Evolutionary conservation across 2,329 filamentous ascomycete genomes (phyloP), one percentile per base, ranked within the genome.

Genomic region (Calonectria henricotiae): DNA sequence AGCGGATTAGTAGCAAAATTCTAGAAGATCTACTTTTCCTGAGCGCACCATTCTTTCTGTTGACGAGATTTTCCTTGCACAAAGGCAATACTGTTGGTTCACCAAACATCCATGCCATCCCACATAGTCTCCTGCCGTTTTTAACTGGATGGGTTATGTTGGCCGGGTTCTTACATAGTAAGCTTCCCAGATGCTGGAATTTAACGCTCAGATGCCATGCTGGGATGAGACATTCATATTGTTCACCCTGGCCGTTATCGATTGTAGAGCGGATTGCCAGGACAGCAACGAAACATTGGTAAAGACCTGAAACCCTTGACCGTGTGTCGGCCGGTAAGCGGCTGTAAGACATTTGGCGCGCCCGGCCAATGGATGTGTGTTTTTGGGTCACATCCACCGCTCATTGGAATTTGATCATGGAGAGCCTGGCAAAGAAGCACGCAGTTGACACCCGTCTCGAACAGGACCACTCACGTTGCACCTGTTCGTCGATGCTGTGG

Each of bases 311-410:
- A 23, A 55, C 51, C 37, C 37, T 7, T 55, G 5, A 20, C 32
- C 30, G 51, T 20, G 35, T 37, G 51, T 55, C 51, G 51, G 51
- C 32, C n/a, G n/a, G 51, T 37, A 55, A 55, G 32, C 51, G n/a
- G 32, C n/a, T 17, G 17, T 13, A 15, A 55, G 32, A 37, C 51
- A 55, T 12, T 20, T 35, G n/a, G 23, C n/a, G 35, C n/a, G n/a
- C 8, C 17, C 3, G 12, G 32, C 32, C 51, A 55, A 55, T 37
- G n/a, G 17, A 15, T 15, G 35, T 12, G n/a, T 23, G 32, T 35
- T 11, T 25, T 20, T 20, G 11, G 32, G 11, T 37, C 32, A 37
- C 27, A 35, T 55, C 32, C 30, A 35, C 30, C 49, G 35, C 30
- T 11, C 49, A 9, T 8, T 54, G 49, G 51, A 11, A 55, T 55